Percentiles rank a stretch among this genome's conserved stretches.
These are phyloP conservation scores for Wickerhamomyces bisporus DNA, from an alignment of 805 yeast genomes.

Conservation along the genomic window DNA sequence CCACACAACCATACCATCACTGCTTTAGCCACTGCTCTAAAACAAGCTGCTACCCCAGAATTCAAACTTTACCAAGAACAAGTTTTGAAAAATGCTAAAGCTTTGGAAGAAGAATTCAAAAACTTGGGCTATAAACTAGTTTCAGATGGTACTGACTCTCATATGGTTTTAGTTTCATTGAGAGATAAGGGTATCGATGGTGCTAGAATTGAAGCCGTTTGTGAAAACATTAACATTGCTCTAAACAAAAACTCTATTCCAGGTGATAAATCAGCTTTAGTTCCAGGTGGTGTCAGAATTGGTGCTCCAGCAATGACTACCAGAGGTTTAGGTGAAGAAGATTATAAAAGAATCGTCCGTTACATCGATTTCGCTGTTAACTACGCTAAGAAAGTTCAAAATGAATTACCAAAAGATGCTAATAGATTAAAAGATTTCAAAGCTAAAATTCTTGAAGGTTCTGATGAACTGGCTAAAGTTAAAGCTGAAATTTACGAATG, in stretches of 20 bases:
- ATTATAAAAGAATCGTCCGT: conserved; percentile 72
- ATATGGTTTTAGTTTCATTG: conserved; percentile 87
- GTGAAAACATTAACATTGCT: conserved; percentile 92
- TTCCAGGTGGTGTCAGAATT: conserved; percentile 95
- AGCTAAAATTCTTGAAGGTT: conserved; percentile 66
- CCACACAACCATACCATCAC: conserved; percentile 99
- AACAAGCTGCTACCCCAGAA: conserved; percentile 89
- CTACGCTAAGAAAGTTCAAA: conserved; percentile 72
- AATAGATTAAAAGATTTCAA: conserved; percentile 96
- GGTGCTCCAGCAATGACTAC: conserved; percentile 99
- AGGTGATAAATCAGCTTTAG: conserved; percentile 93
- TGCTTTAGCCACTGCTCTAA: conserved; percentile 94
- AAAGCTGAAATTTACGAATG: conserved; percentile 80
- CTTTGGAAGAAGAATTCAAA: conserved; percentile 71
- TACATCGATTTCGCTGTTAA: conserved; percentile 78
- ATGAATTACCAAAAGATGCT: conserved; percentile 80
- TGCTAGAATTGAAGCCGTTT: conserved; percentile 93
- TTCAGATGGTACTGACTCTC: conserved; percentile 95
- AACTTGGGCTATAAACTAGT: conserved; percentile 74
- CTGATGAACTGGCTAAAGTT: conserved; percentile 59
- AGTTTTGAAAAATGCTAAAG: conserved; percentile 84
- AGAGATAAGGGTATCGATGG: conserved; percentile 91
- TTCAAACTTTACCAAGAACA: conserved; percentile 85
- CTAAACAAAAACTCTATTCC: conserved; percentile 97
- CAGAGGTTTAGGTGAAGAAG: conserved; percentile 88